Percentiles rank a stretch among this genome's conserved stretches.
Evolutionary conservation across 345 rosid species (phyloP).

Genomic region (Lagerstroemia speciosa): DNA sequence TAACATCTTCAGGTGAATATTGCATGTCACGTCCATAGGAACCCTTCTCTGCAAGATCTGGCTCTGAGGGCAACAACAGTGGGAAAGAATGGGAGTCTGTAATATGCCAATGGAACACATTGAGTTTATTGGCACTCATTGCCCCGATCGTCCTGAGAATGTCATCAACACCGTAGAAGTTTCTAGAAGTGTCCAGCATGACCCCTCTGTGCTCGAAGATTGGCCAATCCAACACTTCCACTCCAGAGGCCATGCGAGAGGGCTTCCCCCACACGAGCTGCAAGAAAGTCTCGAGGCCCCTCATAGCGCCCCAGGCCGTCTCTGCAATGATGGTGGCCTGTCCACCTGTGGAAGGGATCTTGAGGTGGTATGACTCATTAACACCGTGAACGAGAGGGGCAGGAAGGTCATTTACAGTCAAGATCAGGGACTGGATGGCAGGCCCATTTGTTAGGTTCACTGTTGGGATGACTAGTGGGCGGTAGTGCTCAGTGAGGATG

Average conservation of each 20-base stretch:
- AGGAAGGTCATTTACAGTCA: constrained; percentile 35
- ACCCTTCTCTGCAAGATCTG: constrained; percentile 60
- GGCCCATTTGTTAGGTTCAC: constrained; percentile 29
- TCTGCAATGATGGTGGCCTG: constrained; percentile 34
- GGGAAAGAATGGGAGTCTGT: constrained; percentile 88
- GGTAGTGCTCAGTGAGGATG: constrained; percentile 41
- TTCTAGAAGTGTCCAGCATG: constrained; percentile 73
- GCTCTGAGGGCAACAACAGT: constrained; percentile 63
- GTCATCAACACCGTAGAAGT: constrained; percentile 59
- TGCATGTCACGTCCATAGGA: constrained; percentile 55
- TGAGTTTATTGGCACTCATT: constrained; percentile 74
- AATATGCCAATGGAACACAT: constrained; percentile 90
- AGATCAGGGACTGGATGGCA: constrained; percentile 28
- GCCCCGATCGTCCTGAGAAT: constrained; percentile 53
- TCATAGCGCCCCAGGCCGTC: constrained; percentile 81
- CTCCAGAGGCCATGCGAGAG: constrained; percentile 32
- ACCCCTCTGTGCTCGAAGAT: constrained; percentile 63
- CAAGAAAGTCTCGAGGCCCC: constrained; percentile 82
- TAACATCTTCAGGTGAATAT: constrained; percentile 52
- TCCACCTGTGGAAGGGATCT: constrained; percentile 28
- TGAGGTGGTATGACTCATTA: constrained; percentile 59
- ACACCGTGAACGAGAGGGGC: constrained; percentile 57
- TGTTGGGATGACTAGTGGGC: constrained; percentile 25
- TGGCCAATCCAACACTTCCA: constrained; percentile 48
- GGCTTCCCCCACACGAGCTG: constrained; percentile 72